A percentile compares a stretch with the other conserved stretches of the same genome.
phyloP scores from a whole-genome alignment of 2,329 filamentous ascomycete species.

The Pyrenochaeta sp. region DNA sequence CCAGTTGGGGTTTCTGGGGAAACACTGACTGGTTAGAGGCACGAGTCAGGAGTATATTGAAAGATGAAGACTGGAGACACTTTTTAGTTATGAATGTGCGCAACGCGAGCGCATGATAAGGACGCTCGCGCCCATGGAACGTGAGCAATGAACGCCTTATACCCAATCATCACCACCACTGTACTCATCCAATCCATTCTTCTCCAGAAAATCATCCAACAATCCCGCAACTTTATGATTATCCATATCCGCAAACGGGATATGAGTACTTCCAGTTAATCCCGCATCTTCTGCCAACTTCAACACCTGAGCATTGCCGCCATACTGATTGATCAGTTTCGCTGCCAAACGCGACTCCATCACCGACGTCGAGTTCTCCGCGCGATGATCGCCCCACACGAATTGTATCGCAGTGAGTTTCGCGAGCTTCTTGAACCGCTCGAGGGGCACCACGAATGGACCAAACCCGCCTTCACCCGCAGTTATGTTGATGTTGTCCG shows the following conservation, averaged over 20 bases:
- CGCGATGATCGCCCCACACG: constrained; percentile 33
- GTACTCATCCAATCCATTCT: constrained; percentile 29
- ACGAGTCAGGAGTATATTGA: constrained; percentile 36
- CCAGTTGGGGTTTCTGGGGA: constrained; percentile 49
- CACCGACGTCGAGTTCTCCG: constrained; percentile 23
- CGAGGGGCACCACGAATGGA: constrained; percentile 27
- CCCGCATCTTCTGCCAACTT: constrained; percentile 28
- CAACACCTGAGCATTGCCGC: constrained; percentile 32
- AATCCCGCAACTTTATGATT: constrained; percentile 28
- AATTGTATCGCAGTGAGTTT: constrained; percentile 28
- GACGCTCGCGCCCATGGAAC: too few species aligned
- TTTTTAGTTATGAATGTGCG: constrained; percentile 18
- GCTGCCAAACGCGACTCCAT: constrained; percentile 21
- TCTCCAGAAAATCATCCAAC: constrained; percentile 26
- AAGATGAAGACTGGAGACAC: constrained; percentile 29
- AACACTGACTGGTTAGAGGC: constrained; percentile 47
- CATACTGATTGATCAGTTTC: constrained; percentile 31
- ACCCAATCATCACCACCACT: constrained; percentile 16
- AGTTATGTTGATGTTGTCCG: constrained; percentile 30
- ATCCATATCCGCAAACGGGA: constrained; percentile 34
- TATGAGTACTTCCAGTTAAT: constrained; percentile 34
- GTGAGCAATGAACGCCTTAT: too few species aligned
- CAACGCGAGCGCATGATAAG: constrained; percentile 2
- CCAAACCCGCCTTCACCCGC: constrained; percentile 29
- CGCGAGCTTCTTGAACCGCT: constrained; percentile 31